Percentiles rank a stretch among this genome's conserved stretches.
Conservation (phyloP, 306 rosid species). For the Lathyrus sativus region DNA sequence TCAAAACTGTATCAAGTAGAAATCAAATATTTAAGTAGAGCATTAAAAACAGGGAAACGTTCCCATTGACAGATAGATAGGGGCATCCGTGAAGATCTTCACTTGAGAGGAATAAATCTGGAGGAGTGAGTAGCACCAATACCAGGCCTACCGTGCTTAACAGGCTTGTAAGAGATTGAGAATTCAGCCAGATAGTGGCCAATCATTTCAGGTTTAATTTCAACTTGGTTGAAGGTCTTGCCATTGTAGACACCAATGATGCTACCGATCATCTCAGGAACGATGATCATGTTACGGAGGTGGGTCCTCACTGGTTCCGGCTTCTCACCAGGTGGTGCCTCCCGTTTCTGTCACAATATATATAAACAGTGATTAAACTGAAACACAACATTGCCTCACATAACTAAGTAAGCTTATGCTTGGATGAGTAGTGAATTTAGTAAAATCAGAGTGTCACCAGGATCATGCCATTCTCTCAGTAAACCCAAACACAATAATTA, state of each 20-base stretch:
- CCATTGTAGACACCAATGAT: conserved; percentile 7
- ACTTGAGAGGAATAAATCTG: conserved; percentile 12
- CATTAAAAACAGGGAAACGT: background rate
- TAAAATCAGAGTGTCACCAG: too few species aligned
- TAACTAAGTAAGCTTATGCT: too few species aligned
- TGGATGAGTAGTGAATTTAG: too few species aligned
- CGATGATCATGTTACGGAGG: conserved; percentile 13
- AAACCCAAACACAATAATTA: too few species aligned
- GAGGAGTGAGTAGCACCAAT: conserved; percentile 13
- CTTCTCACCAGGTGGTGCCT: conserved; percentile 88
- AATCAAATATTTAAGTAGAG: too few species aligned
- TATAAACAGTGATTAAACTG: background rate
- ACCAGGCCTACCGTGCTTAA: conserved; percentile 8
- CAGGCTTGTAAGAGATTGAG: conserved; percentile 6
- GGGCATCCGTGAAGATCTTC: background rate
- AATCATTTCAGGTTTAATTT: conserved; percentile 14
- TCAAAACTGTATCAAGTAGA: too few species aligned
- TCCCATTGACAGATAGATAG: background rate
- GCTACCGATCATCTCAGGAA: background rate
- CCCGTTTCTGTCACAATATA: conserved; percentile 64
- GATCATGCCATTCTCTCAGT: too few species aligned
- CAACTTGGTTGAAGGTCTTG: conserved; percentile 11
- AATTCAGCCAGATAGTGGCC: conserved; percentile 7
- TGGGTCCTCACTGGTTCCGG: conserved; percentile 28
- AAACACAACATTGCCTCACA: background rate